Percentiles rank a stretch among this genome's conserved stretches.
Evolutionary conservation across 352 stramenopile genomes (phyloP).

Genomic region (Discostella stelligera): DNA sequence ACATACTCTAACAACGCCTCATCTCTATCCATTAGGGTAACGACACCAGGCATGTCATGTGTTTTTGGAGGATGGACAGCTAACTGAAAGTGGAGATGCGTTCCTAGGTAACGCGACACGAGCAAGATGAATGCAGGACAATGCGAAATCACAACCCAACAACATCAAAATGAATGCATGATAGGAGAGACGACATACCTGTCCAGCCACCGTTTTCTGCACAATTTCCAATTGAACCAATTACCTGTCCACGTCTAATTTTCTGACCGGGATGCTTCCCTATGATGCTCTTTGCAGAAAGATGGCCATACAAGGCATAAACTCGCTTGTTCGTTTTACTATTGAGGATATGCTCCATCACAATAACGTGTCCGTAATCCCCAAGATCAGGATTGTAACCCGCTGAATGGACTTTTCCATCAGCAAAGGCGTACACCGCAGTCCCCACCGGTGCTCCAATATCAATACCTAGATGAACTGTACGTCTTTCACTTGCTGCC

Average conservation of each 20-base stretch:
- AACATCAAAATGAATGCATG: not conserved
- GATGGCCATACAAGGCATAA: conserved; percentile 78
- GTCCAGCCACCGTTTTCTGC: conserved; percentile 79
- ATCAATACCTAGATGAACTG: conserved; percentile 80
- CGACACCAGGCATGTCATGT: conserved; percentile 79
- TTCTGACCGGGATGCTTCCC: conserved; percentile 29
- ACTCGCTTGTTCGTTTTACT: conserved; percentile 16
- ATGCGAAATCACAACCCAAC: not conserved
- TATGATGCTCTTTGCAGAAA: conserved; percentile 45
- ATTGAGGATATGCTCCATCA: conserved; percentile 69
- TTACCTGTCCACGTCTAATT: conserved; percentile 58
- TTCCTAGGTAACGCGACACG: conserved; percentile 18
- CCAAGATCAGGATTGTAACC: conserved; percentile 77
- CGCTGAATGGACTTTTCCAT: conserved; percentile 69
- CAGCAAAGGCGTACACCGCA: conserved; percentile 63
- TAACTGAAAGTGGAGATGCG: conserved; percentile 77
- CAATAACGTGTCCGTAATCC: conserved; percentile 81
- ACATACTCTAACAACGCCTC: conserved; percentile 67
- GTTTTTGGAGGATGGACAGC: conserved; percentile 52
- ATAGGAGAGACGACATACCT: conserved; percentile 11
- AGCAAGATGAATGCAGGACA: not conserved
- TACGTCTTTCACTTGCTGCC: conserved; percentile 43
- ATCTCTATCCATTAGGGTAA: conserved; percentile 54
- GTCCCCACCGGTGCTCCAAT: conserved; percentile 71
- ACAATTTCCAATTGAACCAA: conserved; percentile 66